Evolutionary conservation across 805 yeast genomes (phyloP).

Genomic region (Groenewaldozyma salmanticensis): DNA sequence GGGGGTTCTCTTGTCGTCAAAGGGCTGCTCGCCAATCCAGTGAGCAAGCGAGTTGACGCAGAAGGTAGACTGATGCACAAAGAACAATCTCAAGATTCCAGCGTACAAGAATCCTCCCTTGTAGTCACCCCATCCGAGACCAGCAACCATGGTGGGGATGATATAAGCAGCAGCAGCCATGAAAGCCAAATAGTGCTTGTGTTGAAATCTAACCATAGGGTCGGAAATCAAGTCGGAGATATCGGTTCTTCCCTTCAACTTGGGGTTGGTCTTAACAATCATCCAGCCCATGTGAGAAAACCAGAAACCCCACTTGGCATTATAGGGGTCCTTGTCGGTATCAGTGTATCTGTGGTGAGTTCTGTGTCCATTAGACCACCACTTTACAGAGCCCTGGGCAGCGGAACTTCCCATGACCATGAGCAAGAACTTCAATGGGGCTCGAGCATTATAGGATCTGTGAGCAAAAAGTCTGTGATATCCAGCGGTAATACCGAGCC

Average conservation of each 20-base stretch:
- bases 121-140: slow-evolving; percentile 62
- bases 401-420: slow-evolving; percentile 60
- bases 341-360: slow-evolving; percentile 88
- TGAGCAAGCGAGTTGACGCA: slow-evolving; percentile 80
- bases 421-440: slow-evolving; percentile 38
- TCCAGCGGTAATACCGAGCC: slow-evolving; percentile 71
- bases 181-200: slow-evolving; percentile 53
- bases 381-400: slow-evolving; percentile 64
- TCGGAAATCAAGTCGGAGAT: slow-evolving; percentile 55
- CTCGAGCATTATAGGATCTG: slow-evolving; percentile 40
- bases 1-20: slow-evolving; percentile 65
- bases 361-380: slow-evolving; percentile 79
- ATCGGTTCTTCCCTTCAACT: slow-evolving; percentile 55
- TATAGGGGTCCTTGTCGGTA: slow-evolving; percentile 82
- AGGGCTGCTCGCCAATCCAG: slow-evolving; percentile 61
- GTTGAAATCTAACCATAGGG: slow-evolving; percentile 55
- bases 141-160: slow-evolving; percentile 58
- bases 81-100: slow-evolving; percentile 61
- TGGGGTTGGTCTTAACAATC: slow-evolving; percentile 55
- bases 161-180: slow-evolving; percentile 43
- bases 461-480: slow-evolving; percentile 75
- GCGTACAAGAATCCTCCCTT: slow-evolving; percentile 70
- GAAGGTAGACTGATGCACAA: slow-evolving; percentile 73
- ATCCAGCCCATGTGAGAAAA: slow-evolving; percentile 90
- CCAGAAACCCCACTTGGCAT: slow-evolving; percentile 66